Base-by-base conservation (phyloP, 805 yeast genomes). In the Barnettozyma siamensis region DNA sequence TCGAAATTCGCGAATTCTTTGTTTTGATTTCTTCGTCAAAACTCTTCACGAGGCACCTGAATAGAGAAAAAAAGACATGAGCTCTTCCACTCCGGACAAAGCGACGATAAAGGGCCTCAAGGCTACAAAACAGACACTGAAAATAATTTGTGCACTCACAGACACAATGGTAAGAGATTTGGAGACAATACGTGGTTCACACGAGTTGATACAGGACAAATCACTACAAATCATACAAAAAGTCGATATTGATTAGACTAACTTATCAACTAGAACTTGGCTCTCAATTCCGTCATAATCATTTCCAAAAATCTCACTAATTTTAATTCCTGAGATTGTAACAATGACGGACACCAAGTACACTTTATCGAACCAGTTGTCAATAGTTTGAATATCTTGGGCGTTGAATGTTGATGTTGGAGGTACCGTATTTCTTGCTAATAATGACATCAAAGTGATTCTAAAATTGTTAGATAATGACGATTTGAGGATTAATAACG, bases 321-420 rank as follows among this genome's bases (percentile, higher is more conserved):
- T 27, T 20, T 46, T 45, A 10, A 54, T 55, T 2, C 47, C 46
- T 3, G 48, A 31, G 1, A 50, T 46, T 1, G 71, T 62, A 7
- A 58, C 27, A 1, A 61, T 42, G 26, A 65, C 64, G 15, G 63
- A 51, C 2, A 52, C 31, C 12, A 66, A 57, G 45, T 54, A 67
- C 17, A 65, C 55, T 37, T 64, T 59, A 40, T 67, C 70, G 46
- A 66, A 67, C 72, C 72, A 67, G 23, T 56, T 52, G 42, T 67
- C 70, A 29, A 67, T 60, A 45, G 32, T 49, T 35, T 19, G 35
- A 33, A 49, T 46, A 31, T 47, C 55, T 33, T 48, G 27, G 9
- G 40, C 43, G 3, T 42, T 30, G 55, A 21, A 7, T 7, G 6
- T 55, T 55, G 2, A 54, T 47, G 38, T 59, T 32, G 15, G 24